A percentile compares a stretch with the other conserved stretches of the same genome.
Evolutionary conservation across 2,329 filamentous ascomycete species (phyloP).

Genomic region (Aciculosporium take): DNA sequence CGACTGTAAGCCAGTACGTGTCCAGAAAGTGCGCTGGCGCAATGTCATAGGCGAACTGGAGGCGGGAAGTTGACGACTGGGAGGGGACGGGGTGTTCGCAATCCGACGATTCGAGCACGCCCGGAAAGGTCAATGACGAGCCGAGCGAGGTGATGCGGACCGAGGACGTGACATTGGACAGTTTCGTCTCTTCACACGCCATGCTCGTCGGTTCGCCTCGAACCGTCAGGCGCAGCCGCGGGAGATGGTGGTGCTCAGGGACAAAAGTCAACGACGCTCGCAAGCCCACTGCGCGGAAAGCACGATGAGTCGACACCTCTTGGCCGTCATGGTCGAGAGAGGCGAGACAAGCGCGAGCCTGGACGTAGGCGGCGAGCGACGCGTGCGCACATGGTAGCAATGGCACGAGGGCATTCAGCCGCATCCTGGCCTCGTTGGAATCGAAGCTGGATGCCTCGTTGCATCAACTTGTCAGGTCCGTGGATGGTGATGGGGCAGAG

Average conservation of each 20-base stretch:
- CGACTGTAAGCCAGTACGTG: constrained; percentile 1
- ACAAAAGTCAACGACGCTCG: neutral
- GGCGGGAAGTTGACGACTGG: no score
- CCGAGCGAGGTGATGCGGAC: neutral
- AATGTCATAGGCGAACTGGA: neutral
- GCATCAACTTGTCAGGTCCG: neutral
- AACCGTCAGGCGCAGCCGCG: neutral
- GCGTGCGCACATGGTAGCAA: neutral
- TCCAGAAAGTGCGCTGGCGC: neutral
- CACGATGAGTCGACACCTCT: neutral
- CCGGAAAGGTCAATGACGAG: neutral
- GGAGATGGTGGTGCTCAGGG: neutral
- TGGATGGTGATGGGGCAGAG: no score
- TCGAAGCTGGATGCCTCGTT: neutral
- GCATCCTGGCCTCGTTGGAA: neutral
- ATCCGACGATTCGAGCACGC: neutral
- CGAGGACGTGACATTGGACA: neutral
- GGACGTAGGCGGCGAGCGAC: neutral
- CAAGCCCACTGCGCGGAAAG: neutral
- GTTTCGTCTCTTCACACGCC: neutral
- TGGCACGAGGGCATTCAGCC: neutral
- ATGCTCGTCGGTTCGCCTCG: neutral
- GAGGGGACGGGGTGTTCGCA: neutral
- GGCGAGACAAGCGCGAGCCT: neutral
- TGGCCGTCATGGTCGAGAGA: neutral